Evolutionary conservation across 805 yeast species (phyloP).

Genomic region (Myxozyma kluyveri): DNA sequence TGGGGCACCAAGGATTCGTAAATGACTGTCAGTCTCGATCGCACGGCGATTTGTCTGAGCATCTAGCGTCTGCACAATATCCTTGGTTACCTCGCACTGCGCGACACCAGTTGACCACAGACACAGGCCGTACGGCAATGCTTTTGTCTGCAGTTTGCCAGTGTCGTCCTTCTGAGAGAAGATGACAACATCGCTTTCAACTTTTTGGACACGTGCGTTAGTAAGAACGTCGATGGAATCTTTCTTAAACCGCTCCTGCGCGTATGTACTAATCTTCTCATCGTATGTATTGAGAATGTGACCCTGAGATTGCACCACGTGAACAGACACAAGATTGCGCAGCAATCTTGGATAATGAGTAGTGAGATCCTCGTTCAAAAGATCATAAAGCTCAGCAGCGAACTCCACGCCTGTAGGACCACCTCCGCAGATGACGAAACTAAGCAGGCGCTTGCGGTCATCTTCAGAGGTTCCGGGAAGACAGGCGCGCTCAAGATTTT

Average conservation of each 20-base stretch:
- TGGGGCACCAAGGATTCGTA: slow-evolving; percentile 67
- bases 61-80: slow-evolving; percentile 50
- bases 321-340: slow-evolving; percentile 63
- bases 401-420: slow-evolving; percentile 76
- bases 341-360: slow-evolving; percentile 57
- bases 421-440: slow-evolving; percentile 70
- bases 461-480: slow-evolving; percentile 63
- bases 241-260: slow-evolving; percentile 59
- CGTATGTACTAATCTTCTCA: slow-evolving; percentile 61
- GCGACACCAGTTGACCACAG: slow-evolving; percentile 78
- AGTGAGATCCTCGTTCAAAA: slow-evolving; percentile 62
- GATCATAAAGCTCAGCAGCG: slow-evolving; percentile 68
- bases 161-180: slow-evolving; percentile 53
- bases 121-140: slow-evolving; percentile 65
- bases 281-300: slow-evolving; percentile 69
- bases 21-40: slow-evolving; percentile 72
- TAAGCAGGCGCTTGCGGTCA: slow-evolving; percentile 58
- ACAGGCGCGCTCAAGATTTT: slow-evolving; percentile 59
- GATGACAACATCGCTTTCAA: slow-evolving; percentile 55
- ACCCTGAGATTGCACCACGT: slow-evolving; percentile 65
- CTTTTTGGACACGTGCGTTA: slow-evolving; percentile 61
- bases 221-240: slow-evolving; percentile 63
- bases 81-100: slow-evolving; percentile 59
- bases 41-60: slow-evolving; percentile 63
- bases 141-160: slow-evolving; percentile 42